Evolutionary conservation across 208 protist genomes (phyloP).

Genomic region (Crithidia acanthocephali): DNA sequence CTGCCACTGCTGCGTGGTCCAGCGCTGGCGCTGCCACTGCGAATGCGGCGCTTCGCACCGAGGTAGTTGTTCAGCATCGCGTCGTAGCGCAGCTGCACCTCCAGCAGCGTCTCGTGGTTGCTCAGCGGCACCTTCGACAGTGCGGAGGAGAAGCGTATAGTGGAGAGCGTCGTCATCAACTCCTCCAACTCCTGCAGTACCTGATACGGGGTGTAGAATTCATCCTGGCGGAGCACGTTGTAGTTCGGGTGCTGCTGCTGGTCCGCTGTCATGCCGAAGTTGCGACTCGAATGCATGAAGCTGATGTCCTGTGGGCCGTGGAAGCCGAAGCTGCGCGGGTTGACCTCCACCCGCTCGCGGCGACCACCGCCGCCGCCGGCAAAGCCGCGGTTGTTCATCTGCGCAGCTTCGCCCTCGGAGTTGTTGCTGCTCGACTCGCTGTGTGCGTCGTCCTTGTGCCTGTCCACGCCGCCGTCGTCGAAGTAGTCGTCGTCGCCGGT

Average conservation of each 20-base stretch:
- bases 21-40: background rate
- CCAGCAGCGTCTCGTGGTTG: slow-evolving; percentile 58
- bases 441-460: background rate
- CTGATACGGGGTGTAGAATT: slow-evolving; percentile 52
- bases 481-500: slow-evolving; percentile 10
- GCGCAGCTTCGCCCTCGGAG: background rate
- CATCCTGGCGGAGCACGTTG: slow-evolving; percentile 31
- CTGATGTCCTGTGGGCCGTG: slow-evolving; percentile 11
- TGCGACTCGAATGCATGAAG: slow-evolving; percentile 18
- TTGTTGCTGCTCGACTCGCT: slow-evolving; percentile 10
- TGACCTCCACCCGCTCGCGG: too few relatives aligned
- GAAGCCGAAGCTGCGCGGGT: slow-evolving; percentile 7
- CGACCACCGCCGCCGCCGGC: background rate
- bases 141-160: slow-evolving; percentile 22
- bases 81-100: slow-evolving; percentile 51
- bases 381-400: background rate
- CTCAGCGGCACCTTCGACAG: slow-evolving; percentile 41
- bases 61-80: slow-evolving; percentile 47
- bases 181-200: slow-evolving; percentile 48
- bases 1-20: background rate
- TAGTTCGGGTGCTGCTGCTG: slow-evolving; percentile 27
- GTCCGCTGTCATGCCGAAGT: slow-evolving; percentile 9
- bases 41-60: slow-evolving; percentile 42
- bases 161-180: slow-evolving; percentile 38
- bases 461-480: background rate